These are phyloP conservation scores for Pythium insidiosum DNA, from an alignment of 352 stramenopile genomes.

Conservation along the genomic window DNA sequence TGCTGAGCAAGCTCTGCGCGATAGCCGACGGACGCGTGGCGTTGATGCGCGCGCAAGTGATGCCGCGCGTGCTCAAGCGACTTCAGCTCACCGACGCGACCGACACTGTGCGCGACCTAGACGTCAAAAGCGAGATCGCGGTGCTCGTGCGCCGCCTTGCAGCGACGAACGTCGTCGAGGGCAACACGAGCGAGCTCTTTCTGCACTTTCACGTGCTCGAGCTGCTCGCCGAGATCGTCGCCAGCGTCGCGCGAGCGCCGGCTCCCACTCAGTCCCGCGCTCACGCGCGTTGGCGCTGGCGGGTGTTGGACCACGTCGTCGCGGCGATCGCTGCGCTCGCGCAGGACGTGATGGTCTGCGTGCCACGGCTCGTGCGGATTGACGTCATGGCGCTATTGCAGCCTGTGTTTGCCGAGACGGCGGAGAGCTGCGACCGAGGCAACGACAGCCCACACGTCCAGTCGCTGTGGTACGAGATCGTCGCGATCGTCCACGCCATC, in stretches of 20 bases:
- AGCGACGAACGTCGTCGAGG: slow-evolving; percentile 45
- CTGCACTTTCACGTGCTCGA: slow-evolving; percentile 57
- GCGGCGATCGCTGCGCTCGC: slow-evolving; percentile 46
- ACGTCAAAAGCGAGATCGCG: slow-evolving; percentile 61
- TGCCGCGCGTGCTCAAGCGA: slow-evolving; percentile 64
- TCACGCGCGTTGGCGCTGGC: slow-evolving; percentile 16
- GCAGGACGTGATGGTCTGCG: slow-evolving; percentile 52
- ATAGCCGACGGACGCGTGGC: slow-evolving; percentile 44
- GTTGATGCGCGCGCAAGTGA: slow-evolving; percentile 49
- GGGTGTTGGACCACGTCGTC: slow-evolving; percentile 35
- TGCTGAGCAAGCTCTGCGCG: slow-evolving; percentile 54
- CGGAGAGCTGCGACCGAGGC: no score
- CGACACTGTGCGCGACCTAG: slow-evolving; percentile 19
- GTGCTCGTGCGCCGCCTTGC: slow-evolving; percentile 39
- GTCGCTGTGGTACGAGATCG: slow-evolving; percentile 34
- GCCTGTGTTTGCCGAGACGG: slow-evolving; percentile 18
- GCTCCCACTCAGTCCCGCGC: no score
- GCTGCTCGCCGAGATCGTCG: slow-evolving; percentile 22
- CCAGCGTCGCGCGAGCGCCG: slow-evolving; percentile 12
- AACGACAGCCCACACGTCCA: no score
- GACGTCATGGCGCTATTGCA: slow-evolving; percentile 29
- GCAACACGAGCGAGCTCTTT: slow-evolving; percentile 65
- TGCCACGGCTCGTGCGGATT: slow-evolving; percentile 37
- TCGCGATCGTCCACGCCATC: slow-evolving; percentile 39
- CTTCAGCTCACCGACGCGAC: slow-evolving; percentile 32